Evolutionary conservation across 2,329 filamentous ascomycete genomes (phyloP).

Genomic region (Apiospora koreana): DNA sequence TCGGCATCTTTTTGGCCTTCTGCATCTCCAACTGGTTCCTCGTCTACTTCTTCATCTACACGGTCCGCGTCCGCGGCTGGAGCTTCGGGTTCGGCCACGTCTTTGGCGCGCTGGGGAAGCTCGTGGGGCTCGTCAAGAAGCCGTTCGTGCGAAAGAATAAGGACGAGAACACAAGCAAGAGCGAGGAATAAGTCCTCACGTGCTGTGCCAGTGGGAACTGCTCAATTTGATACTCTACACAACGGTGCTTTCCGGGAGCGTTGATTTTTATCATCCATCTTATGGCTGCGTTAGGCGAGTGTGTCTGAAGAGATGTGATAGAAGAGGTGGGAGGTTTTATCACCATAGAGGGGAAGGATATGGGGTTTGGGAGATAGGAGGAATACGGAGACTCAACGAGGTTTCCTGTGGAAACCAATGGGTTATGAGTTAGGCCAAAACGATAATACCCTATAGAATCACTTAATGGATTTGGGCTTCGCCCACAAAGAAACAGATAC

Average conservation of each 20-base stretch:
- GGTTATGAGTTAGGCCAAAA: background rate
- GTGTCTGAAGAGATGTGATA: background rate
- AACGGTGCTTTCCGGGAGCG: background rate
- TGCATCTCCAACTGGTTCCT: conserved; percentile 69
- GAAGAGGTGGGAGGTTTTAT: background rate
- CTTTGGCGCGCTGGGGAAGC: conserved; percentile 39
- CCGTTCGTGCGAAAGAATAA: conserved; percentile 18
- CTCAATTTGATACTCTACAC: background rate
- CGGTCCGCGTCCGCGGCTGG: conserved; percentile 69
- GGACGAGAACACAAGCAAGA: conserved; percentile 7
- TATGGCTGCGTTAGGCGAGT: background rate
- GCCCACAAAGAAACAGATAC: background rate
- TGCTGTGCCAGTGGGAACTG: background rate
- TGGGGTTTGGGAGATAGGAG: background rate
- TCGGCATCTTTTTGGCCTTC: conserved; percentile 74
- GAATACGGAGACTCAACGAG: background rate
- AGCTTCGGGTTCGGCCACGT: conserved; percentile 66
- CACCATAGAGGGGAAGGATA: background rate
- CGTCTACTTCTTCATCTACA: conserved; percentile 78
- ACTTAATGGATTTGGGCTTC: background rate
- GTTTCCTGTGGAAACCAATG: background rate
- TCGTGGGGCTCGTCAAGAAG: conserved; percentile 34
- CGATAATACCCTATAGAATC: background rate
- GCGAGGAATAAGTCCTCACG: background rate
- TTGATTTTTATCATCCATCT: too few species aligned